Evolutionary conservation across 2,329 filamentous ascomycete species (phyloP), one percentile per base, ranked within the genome.

Genomic region (Calcarisporium arbuscula): DNA sequence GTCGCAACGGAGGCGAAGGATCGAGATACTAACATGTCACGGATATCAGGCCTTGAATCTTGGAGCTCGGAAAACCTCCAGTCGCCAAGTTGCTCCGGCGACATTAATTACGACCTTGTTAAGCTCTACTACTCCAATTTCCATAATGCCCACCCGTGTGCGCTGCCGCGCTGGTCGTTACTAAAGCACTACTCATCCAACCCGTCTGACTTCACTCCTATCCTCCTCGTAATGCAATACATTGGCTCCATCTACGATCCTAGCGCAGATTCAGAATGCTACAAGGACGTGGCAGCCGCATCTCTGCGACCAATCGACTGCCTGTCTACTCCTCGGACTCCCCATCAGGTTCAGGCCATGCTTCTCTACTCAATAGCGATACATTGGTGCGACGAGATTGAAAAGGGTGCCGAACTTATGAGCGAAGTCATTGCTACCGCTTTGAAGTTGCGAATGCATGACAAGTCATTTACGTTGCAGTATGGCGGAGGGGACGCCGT

Each of bases 381-480:
- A 1, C 63, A 64, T 21, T 64, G 58, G 47, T 39, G 50, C 7
- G 49, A 51, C 8, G 39, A 53, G 2, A 49, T 48, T 6, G 22
- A 36, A 1, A 40, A 50, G 7, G 47, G 56, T 0, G 46, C 52
- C 8, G 15, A 22, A 0, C 40, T 61, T 19, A 49, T 65, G 34
- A 57, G 67, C 9, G 58, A 62, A 11, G 80, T 80, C 0, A 69
- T 75, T 9, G 61, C 70, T 4, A 44, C 82, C 21, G 79, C 79
- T 1, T 8, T 82, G 3, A 65, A 76, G 6, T 53, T 85, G 3
- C 71, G 74, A 2, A 69, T 85, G 64, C 67, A 82, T 37, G 65
- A 61, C 2, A 56, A 61, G 15, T 64, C 68, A 0, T 85, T 74
- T 46, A 70, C 78, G 1, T 40, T 57, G 2, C 45, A 56, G 2